phyloP scores from a whole-genome alignment of 2,329 filamentous ascomycete genomes.

The Xylariomycetidae sp. region DNA sequence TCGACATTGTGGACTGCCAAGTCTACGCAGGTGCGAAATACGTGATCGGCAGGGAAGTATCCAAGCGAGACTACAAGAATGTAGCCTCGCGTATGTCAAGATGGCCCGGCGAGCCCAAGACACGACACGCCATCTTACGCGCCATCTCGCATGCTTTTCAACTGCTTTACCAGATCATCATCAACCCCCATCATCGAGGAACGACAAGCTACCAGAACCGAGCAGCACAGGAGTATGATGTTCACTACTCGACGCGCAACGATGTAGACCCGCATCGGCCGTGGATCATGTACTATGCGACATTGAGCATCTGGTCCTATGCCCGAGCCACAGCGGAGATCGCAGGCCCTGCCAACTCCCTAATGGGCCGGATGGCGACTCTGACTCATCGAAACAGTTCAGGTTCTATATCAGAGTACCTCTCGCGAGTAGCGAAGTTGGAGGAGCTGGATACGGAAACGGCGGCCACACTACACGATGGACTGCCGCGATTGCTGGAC shows the following conservation, averaged over 20 bases:
- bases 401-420: slow-evolving; percentile 34
- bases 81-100: slow-evolving; percentile 70
- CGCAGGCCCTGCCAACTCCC: slow-evolving; percentile 28
- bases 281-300: slow-evolving; percentile 86
- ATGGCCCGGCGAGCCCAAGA: slow-evolving; percentile 71
- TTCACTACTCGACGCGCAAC: slow-evolving; percentile 65
- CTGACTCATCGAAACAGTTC: slow-evolving; percentile 20
- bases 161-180: slow-evolving; percentile 70
- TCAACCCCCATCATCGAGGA: slow-evolving; percentile 40
- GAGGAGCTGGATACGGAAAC: slow-evolving; percentile 65
- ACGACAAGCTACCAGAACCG: slow-evolving; percentile 17
- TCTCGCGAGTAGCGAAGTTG: slow-evolving; percentile 61
- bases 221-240: slow-evolving; percentile 27
- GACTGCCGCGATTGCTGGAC: slow-evolving; percentile 40
- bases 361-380: no score
- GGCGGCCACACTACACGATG: slow-evolving; percentile 56
- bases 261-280: slow-evolving; percentile 80
- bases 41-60: slow-evolving; percentile 72
- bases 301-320: slow-evolving; percentile 81
- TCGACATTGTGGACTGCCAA: slow-evolving; percentile 84
- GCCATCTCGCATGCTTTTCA: slow-evolving; percentile 80
- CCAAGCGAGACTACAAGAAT: slow-evolving; percentile 65
- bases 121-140: slow-evolving; percentile 76
- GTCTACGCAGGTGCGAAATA: slow-evolving; percentile 77
- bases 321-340: slow-evolving; percentile 68